Percentiles rank a stretch among this genome's conserved stretches.
Conservation (phyloP, 192 early-diverging fungal genomes). For the Coemansia sp. region DNA sequence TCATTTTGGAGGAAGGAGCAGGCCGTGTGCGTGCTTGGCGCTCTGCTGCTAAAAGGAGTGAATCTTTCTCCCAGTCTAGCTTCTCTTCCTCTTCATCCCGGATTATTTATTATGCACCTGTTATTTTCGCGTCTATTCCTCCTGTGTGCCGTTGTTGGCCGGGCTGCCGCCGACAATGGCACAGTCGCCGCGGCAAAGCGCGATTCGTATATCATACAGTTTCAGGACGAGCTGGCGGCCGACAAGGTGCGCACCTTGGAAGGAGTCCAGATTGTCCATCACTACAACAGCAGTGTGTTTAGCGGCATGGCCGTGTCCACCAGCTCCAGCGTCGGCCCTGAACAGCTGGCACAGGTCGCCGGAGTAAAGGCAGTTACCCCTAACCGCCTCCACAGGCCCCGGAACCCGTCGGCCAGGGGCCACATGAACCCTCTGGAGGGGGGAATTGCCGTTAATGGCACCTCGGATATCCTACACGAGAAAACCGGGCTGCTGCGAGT, state of each 20-base stretch:
- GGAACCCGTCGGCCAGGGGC: not conserved
- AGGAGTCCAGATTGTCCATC: not conserved
- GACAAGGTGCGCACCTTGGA: not conserved
- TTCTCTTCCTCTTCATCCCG: no score
- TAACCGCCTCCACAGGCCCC: conserved; percentile 5
- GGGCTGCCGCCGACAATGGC: no score
- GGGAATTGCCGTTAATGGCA: not conserved
- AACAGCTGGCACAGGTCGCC: conserved; percentile 5
- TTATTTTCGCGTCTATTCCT: no score
- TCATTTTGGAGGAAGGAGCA: no score
- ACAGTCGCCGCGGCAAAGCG: no score
- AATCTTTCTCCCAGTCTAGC: no score
- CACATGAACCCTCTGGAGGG: no score
- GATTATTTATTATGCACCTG: no score
- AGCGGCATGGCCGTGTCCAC: conserved; percentile 14
- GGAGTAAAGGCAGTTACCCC: conserved; percentile 28
- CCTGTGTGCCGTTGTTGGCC: no score
- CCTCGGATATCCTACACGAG: conserved; percentile 25
- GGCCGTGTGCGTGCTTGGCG: no score
- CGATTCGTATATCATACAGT: conserved; percentile 22
- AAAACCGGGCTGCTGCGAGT: conserved; percentile 49
- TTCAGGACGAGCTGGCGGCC: conserved; percentile 4
- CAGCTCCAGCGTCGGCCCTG: not conserved
- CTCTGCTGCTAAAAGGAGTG: no score
- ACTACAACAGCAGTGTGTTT: conserved; percentile 12